Evolutionary conservation across 2,329 filamentous ascomycete genomes (phyloP).

Genomic region (Colletotrichum sidae): DNA sequence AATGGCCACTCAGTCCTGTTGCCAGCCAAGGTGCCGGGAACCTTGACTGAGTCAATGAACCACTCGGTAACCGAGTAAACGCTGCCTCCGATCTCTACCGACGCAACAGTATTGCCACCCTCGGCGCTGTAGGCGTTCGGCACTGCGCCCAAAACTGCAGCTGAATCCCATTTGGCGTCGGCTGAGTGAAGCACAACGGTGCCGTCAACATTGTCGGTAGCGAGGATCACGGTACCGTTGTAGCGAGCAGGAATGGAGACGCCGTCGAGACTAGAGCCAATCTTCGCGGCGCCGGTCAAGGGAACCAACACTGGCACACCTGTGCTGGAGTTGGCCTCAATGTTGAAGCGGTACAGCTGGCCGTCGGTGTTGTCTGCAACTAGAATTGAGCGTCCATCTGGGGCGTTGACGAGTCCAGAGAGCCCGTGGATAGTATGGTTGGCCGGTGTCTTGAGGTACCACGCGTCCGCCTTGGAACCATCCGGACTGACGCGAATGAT

Average conservation of each 20-base stretch:
- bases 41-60: conserved; percentile 17
- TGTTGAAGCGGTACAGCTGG: conserved; percentile 50
- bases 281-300: conserved; percentile 1
- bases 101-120: conserved; percentile 14
- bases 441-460: conserved; percentile 46
- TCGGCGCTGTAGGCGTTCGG: conserved; percentile 37
- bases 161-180: conserved; percentile 49
- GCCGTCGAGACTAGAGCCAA: conserved; percentile 42
- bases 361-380: conserved; percentile 47
- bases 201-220: conserved; percentile 46
- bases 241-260: conserved; percentile 49
- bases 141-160: conserved; percentile 49
- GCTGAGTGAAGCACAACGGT: conserved; percentile 51
- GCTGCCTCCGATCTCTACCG: conserved; percentile 32
- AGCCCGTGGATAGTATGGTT: conserved; percentile 42
- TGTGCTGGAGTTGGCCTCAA: conserved; percentile 14
- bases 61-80: conserved; percentile 30
- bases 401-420: conserved; percentile 29
- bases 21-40: conserved; percentile 31
- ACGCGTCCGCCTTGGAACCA: conserved; percentile 43
- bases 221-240: conserved; percentile 48
- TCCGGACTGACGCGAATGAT: conserved; percentile 48
- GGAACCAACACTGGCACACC: conserved; percentile 10
- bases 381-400: conserved; percentile 43
- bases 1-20: conserved; percentile 29